A percentile compares a stretch with the other conserved stretches of the same genome.
Evolutionary conservation across 225 moss, liverwort and hornwort species (phyloP).

Genomic region (Antitrichia curtipendula): DNA sequence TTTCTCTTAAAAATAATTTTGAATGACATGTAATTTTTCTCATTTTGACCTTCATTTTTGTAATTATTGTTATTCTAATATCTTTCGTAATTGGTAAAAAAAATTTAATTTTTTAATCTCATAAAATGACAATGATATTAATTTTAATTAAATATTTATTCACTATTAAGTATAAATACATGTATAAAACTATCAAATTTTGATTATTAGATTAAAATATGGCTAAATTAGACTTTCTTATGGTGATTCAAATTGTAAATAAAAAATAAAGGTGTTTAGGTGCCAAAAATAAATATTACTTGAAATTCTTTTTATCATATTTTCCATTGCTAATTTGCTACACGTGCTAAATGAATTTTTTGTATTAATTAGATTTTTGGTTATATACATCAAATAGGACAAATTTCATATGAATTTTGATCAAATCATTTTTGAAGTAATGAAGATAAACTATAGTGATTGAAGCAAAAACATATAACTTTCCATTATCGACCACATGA

Average conservation of each 20-base stretch:
- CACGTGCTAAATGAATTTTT: no score
- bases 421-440: no score
- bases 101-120: no score
- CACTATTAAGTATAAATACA: no score
- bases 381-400: no score
- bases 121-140: neutral
- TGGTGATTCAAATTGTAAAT: neutral
- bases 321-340: neutral
- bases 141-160: neutral
- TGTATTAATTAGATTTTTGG: no score
- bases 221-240: neutral
- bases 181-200: no score
- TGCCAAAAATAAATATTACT: neutral
- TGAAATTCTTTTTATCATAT: neutral
- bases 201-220: neutral
- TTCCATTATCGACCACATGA: accelerated
- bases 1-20: neutral
- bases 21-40: neutral
- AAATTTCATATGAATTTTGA: no score
- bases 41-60: neutral
- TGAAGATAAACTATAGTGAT: no score
- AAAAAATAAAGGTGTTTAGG: no score
- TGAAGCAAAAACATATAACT: no score
- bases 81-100: no score
- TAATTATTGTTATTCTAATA: neutral